phyloP scores from a whole-genome alignment of 768 basidiomycete species.

The Lactarius quietus region DNA sequence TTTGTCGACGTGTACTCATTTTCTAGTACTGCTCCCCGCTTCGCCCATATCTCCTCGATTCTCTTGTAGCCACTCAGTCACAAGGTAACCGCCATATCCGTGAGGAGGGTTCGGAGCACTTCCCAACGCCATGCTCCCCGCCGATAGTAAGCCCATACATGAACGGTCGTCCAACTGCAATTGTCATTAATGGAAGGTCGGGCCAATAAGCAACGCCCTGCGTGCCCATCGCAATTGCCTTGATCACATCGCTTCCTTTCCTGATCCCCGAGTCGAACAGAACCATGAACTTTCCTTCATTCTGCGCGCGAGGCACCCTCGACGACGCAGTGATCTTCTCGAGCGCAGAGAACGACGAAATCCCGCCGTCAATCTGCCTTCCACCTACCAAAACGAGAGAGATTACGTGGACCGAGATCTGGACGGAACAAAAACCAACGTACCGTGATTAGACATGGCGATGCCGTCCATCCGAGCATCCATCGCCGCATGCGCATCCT shows the following conservation, averaged over 20 bases:
- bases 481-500: conserved; percentile 69
- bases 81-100: conserved; percentile 64
- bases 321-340: conserved; percentile 62
- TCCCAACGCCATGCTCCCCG: conserved; percentile 72
- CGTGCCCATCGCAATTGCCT: conserved; percentile 83
- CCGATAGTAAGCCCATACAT: conserved; percentile 69
- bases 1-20: conserved; percentile 35
- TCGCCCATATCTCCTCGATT: conserved; percentile 58
- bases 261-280: conserved; percentile 81
- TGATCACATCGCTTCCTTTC: conserved; percentile 78
- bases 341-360: conserved; percentile 69
- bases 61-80: conserved; percentile 57
- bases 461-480: conserved; percentile 67
- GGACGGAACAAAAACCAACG: conserved; percentile 15
- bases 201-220: conserved; percentile 51
- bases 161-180: conserved; percentile 66
- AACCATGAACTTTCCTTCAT: no score
- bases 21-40: conserved; percentile 47
- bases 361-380: conserved; percentile 74
- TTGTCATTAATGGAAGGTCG: background rate
- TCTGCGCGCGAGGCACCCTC: conserved; percentile 54
- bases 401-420: no score
- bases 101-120: conserved; percentile 61
- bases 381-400: conserved; percentile 43
- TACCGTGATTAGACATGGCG: conserved; percentile 78